phyloP scores from a whole-genome alignment of 805 yeast genomes.

The Yarrowia osloensis region DNA sequence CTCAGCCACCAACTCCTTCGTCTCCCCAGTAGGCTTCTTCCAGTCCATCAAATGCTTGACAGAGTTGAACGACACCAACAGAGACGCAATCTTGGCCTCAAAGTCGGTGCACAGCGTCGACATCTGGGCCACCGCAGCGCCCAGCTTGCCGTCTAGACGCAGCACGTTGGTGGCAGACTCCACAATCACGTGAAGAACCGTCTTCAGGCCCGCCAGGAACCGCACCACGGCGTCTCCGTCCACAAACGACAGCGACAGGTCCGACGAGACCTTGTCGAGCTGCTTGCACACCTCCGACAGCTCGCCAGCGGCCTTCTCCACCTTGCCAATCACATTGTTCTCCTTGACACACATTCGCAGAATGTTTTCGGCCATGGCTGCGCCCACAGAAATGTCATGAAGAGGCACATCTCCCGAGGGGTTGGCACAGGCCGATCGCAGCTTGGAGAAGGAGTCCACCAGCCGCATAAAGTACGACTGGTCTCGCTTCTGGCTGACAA shows the following conservation, averaged over 20 bases:
- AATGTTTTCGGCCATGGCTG: slow-evolving; percentile 20
- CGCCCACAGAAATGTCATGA: slow-evolving; percentile 26
- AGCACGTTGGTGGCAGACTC: slow-evolving; percentile 13
- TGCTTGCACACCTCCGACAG: background rate
- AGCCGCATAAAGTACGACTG: slow-evolving; percentile 62
- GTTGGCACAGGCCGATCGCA: slow-evolving; percentile 63
- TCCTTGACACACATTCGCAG: slow-evolving; percentile 23
- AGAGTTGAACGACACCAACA: background rate
- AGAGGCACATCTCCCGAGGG: slow-evolving; percentile 74
- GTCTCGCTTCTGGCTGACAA: slow-evolving; percentile 45
- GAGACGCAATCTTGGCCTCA: background rate
- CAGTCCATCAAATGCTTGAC: slow-evolving; percentile 17
- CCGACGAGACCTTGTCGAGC: background rate
- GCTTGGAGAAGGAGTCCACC: slow-evolving; percentile 76
- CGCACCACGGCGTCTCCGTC: background rate
- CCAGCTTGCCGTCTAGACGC: background rate
- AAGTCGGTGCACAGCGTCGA: background rate
- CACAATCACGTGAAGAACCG: background rate
- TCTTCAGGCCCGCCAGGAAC: background rate
- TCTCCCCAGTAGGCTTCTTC: slow-evolving; percentile 17
- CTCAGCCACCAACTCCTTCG: background rate
- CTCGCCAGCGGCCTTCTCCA: background rate
- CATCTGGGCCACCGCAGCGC: background rate
- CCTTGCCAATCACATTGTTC: slow-evolving; percentile 12
- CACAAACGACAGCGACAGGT: background rate